Percentiles rank a stretch among this genome's conserved stretches.
Conservation (phyloP, 352 stramenopile species). For the Globisporangium barbulae region DNA sequence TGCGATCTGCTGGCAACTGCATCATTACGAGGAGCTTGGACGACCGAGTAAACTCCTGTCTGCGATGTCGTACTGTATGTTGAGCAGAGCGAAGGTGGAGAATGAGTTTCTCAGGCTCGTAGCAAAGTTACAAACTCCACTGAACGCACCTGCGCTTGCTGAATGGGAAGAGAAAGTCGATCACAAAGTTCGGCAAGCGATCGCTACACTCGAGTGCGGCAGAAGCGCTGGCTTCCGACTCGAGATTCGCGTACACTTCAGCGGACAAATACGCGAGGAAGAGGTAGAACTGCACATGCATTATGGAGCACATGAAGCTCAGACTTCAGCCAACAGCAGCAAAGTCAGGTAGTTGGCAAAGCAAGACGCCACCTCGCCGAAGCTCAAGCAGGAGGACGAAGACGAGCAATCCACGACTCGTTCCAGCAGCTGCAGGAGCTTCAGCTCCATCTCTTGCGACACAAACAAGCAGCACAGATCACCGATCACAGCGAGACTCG, state of each 20-base stretch:
- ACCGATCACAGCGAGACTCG: too few relatives aligned
- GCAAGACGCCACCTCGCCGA: background rate
- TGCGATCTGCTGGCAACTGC: background rate
- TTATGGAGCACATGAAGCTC: too few relatives aligned
- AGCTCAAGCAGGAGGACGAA: conserved; percentile 3
- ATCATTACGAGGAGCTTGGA: background rate
- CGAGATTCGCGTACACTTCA: background rate
- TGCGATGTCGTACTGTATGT: background rate
- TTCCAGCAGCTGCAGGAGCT: conserved; percentile 7
- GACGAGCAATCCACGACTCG: background rate
- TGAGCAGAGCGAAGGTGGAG: background rate
- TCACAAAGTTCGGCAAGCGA: background rate
- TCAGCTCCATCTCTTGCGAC: conserved; percentile 11
- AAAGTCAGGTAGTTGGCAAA: background rate
- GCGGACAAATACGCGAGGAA: background rate
- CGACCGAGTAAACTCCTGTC: too few relatives aligned
- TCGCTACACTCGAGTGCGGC: background rate
- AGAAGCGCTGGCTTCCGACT: background rate
- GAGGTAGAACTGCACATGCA: conserved; percentile 4
- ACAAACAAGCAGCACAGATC: background rate
- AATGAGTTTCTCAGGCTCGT: background rate
- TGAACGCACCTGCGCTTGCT: conserved; percentile 5
- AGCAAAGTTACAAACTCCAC: background rate
- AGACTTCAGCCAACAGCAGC: background rate
- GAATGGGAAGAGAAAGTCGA: conserved; percentile 13